Percentiles rank a stretch among this genome's conserved stretches.
phyloP scores from a whole-genome alignment of 1,139 yeast genomes.

The Magnusiomyces starmeri region DNA sequence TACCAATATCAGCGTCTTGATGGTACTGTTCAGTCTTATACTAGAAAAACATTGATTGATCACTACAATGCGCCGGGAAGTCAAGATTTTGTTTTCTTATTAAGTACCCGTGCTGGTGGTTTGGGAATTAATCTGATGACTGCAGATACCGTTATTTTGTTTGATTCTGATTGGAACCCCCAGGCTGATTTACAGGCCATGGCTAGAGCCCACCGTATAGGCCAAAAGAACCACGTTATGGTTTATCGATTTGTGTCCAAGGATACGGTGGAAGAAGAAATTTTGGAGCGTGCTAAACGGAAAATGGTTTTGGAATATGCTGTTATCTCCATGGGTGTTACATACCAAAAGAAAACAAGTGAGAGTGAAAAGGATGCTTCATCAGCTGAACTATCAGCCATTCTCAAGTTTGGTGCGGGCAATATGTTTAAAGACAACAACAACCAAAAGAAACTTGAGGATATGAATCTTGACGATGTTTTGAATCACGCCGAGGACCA shows the following conservation, averaged over 20 bases:
- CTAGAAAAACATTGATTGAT: slow-evolving; percentile 89
- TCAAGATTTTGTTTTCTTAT: slow-evolving; percentile 80
- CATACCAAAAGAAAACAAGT: slow-evolving; percentile 52
- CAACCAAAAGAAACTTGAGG: slow-evolving; percentile 83
- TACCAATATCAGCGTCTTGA: slow-evolving; percentile 85
- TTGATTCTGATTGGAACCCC: slow-evolving; percentile 99
- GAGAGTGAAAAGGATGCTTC: slow-evolving; percentile 68
- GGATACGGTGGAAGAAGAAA: slow-evolving; percentile 96
- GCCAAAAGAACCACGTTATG: slow-evolving; percentile 95
- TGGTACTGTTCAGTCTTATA: slow-evolving; percentile 94
- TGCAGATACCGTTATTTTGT: slow-evolving; percentile 94
- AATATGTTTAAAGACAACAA: slow-evolving; percentile 92
- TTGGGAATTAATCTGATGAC: slow-evolving; percentile 97
- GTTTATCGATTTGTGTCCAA: slow-evolving; percentile 94
- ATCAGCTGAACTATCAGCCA: slow-evolving; percentile 74
- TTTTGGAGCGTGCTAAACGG: slow-evolving; percentile 89
- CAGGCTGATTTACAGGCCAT: slow-evolving; percentile 98
- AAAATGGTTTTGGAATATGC: slow-evolving; percentile 98
- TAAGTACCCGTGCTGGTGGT: slow-evolving; percentile 98
- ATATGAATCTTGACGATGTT: slow-evolving; percentile 91
- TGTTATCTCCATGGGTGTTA: slow-evolving; percentile 89
- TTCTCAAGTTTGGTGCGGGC: slow-evolving; percentile 96
- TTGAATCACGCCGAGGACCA: slow-evolving; percentile 97
- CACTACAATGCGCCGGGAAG: slow-evolving; percentile 94
- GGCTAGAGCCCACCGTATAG: slow-evolving; percentile 99